Evolutionary conservation across 208 protist species (phyloP), one percentile per base, ranked within the genome.

Genomic region (Crithidia acanthocephali): DNA sequence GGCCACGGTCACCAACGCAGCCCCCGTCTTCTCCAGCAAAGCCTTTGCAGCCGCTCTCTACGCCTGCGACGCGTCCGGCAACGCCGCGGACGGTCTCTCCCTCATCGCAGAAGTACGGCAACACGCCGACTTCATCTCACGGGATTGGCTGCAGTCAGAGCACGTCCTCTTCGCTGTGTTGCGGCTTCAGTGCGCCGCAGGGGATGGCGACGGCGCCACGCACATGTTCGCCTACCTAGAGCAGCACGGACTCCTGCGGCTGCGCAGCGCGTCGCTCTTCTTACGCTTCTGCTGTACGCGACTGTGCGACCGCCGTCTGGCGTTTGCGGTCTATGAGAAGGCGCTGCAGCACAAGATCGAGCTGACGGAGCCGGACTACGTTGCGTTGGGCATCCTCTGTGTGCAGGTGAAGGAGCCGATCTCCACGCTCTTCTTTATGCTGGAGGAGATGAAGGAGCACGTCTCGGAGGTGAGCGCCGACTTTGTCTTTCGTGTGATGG

Each of bases 211-310:
- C 22, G 89, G 50, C 1, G 85, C 86, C 13, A 76, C 51, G 47
- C 84, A 85, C 37, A 76, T 92, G 69, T 86, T 92, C 59, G 69
- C 79, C 13, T 92, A 81, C 51, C 63, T 94, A 3, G 53, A 83
- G 64, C 81, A 81, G 40, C 74, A 79, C 30, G 50, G 69, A 1
- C 63, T 85, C 13, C 74, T 92, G n/a, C 76, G 82, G 1, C 65
- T 72, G 44, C 89, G 89, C 5, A 92, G 72, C 32, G 83, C 73
- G 15, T 88, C 84, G 6, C 71, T 73, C 0, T 89, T 86, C 70
- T 57, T 94, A n/a, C 66, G 61, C 10, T 87, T 82, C 64, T 83
- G 76, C 33, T 94, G 89, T 53, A 22, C 40, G 13, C 11, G 2
- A 0, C 40, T 66, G 18, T n/a, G 27, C 16, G 64, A 75, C 28